phyloP scores from a whole-genome alignment of 2,329 filamentous ascomycete genomes.

The Beauveria medogensis region DNA sequence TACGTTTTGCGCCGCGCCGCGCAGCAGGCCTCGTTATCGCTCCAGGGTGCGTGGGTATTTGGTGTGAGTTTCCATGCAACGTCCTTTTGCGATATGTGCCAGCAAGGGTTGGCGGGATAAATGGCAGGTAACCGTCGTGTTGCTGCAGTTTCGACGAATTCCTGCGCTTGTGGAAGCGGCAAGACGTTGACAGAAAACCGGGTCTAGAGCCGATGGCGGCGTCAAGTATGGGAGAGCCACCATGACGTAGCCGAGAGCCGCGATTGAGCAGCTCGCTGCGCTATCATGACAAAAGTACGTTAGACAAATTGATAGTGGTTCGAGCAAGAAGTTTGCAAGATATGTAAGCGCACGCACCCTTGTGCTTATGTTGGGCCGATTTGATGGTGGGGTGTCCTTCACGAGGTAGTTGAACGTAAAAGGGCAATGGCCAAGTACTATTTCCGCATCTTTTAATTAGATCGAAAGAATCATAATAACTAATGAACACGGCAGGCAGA shows the following conservation, averaged over 20 bases:
- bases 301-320: neutral
- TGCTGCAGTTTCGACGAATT: neutral
- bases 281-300: neutral
- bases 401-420: neutral
- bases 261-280: neutral
- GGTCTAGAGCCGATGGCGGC: conserved; percentile 10
- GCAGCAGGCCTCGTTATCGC: neutral
- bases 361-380: neutral
- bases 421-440: neutral
- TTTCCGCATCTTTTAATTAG: too few species aligned
- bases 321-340: too few species aligned
- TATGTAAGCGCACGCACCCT: neutral
- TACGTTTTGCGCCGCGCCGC: neutral
- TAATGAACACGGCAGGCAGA: neutral
- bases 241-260: neutral
- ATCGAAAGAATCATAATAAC: neutral
- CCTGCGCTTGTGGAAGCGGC: neutral
- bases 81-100: too few species aligned
- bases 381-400: neutral
- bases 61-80: neutral
- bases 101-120: neutral
- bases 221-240: neutral
- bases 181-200: conserved; percentile 5
- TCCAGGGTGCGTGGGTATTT: neutral
- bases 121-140: neutral